Evolutionary conservation across 305 asterid species (phyloP).

Genomic region (Fraxinus angustifolia): DNA sequence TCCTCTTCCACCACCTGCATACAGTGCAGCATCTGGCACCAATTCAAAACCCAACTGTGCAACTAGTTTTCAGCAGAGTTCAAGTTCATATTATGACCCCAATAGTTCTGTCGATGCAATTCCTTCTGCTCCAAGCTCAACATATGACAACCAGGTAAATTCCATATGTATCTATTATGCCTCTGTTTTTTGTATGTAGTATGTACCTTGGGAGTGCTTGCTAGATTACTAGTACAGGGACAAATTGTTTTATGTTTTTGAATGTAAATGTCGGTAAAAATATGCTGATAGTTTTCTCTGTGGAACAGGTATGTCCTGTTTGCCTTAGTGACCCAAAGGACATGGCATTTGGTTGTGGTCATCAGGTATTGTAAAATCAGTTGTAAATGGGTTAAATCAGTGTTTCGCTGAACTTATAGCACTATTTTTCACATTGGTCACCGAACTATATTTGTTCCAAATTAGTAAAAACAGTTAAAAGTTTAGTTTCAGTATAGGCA

Average conservation of each 20-base stretch:
- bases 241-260: not conserved
- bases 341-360: slow-evolving; percentile 99
- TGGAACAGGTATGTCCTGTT: slow-evolving; percentile 72
- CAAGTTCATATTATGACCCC: slow-evolving; percentile 18
- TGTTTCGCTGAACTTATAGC: not conserved
- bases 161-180: not conserved
- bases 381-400: not conserved
- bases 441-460: not conserved
- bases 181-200: not conserved
- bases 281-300: not conserved
- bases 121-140: slow-evolving; percentile 43
- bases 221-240: not conserved
- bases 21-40: slow-evolving; percentile 36
- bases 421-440: not conserved
- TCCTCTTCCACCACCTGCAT: slow-evolving; percentile 77
- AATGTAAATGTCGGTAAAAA: not conserved
- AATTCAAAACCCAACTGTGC: slow-evolving; percentile 23
- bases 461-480: not conserved
- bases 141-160: slow-evolving; percentile 62
- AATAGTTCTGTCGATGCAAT: slow-evolving; percentile 17
- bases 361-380: slow-evolving; percentile 53
- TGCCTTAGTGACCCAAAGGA: slow-evolving; percentile 80
- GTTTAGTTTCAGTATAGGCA: not conserved
- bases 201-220: not conserved
- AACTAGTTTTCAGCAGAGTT: slow-evolving; percentile 20